phyloP scores from a whole-genome alignment of 2,329 filamentous ascomycete genomes.

The Macrophomina tecta region DNA sequence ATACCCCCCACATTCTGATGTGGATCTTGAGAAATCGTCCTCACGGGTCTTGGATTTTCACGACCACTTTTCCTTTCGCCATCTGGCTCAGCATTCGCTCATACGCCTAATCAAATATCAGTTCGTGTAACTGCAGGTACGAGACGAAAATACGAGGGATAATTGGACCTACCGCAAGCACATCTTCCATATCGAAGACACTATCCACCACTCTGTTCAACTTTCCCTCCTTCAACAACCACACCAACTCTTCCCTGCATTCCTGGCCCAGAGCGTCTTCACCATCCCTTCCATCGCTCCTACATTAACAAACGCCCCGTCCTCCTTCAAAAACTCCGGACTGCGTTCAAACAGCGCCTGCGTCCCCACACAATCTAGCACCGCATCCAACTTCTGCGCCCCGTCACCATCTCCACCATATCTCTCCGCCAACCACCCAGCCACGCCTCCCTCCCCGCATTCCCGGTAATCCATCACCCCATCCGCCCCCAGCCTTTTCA shows the following conservation, averaged over 20 bases:
- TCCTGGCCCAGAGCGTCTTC: slow-evolving; percentile 36
- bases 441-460: slow-evolving; percentile 33
- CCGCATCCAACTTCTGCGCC: slow-evolving; percentile 46
- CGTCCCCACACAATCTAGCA: slow-evolving; percentile 55
- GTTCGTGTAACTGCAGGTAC: background rate
- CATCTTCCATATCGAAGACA: slow-evolving; percentile 47
- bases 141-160: background rate
- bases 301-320: slow-evolving; percentile 47
- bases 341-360: slow-evolving; percentile 52
- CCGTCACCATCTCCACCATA: slow-evolving; percentile 34
- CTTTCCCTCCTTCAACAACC: slow-evolving; percentile 42
- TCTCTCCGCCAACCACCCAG: slow-evolving; percentile 41
- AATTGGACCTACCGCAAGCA: slow-evolving; percentile 32
- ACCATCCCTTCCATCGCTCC: slow-evolving; percentile 45
- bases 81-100: slow-evolving; percentile 31
- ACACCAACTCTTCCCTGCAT: slow-evolving; percentile 37
- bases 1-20: too few relatives aligned
- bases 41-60: slow-evolving; percentile 29
- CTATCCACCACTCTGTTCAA: slow-evolving; percentile 46
- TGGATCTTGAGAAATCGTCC: background rate
- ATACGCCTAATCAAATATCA: slow-evolving; percentile 30
- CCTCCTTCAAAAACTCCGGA: slow-evolving; percentile 47
- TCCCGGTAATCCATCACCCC: slow-evolving; percentile 40
- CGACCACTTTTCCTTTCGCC: slow-evolving; percentile 32
- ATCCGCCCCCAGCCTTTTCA: slow-evolving; percentile 53